Percentiles rank a stretch among this genome's conserved stretches.
phyloP scores from a whole-genome alignment of 139 green algal genomes.

The Nannochloris sp. region DNA sequence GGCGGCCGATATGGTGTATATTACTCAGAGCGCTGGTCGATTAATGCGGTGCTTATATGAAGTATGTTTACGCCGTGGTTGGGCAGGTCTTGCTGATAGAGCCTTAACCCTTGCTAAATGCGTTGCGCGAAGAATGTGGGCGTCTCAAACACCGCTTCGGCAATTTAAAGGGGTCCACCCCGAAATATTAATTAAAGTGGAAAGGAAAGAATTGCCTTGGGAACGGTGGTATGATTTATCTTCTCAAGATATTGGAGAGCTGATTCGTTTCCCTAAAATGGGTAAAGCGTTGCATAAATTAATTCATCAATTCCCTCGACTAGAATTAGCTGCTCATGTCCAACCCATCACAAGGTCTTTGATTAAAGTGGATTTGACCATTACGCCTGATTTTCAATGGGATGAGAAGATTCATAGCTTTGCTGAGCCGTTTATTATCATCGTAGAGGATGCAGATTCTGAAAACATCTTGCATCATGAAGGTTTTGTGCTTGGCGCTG shows the following conservation, averaged over 20 bases:
- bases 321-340: slow-evolving; percentile 90
- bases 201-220: slow-evolving; percentile 94
- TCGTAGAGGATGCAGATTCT: slow-evolving; percentile 82
- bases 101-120: slow-evolving; percentile 91
- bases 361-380: slow-evolving; percentile 91
- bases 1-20: slow-evolving; percentile 93
- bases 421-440: slow-evolving; percentile 93
- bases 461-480: slow-evolving; percentile 92
- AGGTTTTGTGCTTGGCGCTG: slow-evolving; percentile 90
- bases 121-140: slow-evolving; percentile 86
- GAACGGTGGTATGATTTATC: slow-evolving; percentile 96
- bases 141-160: slow-evolving; percentile 79
- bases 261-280: slow-evolving; percentile 92
- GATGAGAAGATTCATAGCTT: slow-evolving; percentile 84
- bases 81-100: slow-evolving; percentile 80
- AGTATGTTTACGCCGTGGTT: slow-evolving; percentile 89
- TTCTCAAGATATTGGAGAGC: slow-evolving; percentile 79
- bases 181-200: slow-evolving; percentile 60
- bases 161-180: slow-evolving; percentile 78
- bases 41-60: slow-evolving; percentile 97
- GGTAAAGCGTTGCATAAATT: slow-evolving; percentile 91
- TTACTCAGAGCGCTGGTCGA: slow-evolving; percentile 82
- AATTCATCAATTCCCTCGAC: slow-evolving; percentile 90
- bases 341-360: slow-evolving; percentile 91
- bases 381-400: slow-evolving; percentile 97